Conservation (phyloP, 2,329 filamentous ascomycete species). For the Fusarium dlaminii region DNA sequence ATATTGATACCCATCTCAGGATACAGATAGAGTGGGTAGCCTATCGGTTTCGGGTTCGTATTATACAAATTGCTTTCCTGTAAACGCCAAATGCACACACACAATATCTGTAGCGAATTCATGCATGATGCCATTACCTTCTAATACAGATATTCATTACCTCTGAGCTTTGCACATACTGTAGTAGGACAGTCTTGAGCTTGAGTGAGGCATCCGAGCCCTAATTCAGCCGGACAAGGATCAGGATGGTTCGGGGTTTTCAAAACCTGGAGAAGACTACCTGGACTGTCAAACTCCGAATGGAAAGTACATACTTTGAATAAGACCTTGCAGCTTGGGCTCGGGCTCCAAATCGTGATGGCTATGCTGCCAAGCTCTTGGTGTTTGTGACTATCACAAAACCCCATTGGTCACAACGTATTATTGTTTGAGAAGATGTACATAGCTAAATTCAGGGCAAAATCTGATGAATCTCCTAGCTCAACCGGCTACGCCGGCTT, state of each 20-base stretch:
- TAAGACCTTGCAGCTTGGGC: not conserved
- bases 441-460: constrained; percentile 6
- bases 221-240: constrained; percentile 23
- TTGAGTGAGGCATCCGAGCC: constrained; percentile 9
- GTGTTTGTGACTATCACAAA: not conserved
- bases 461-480: constrained; percentile 4
- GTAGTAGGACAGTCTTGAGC: not conserved
- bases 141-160: not conserved
- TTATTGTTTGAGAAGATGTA: not conserved
- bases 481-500: constrained; percentile 28
- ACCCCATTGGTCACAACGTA: constrained; percentile 8
- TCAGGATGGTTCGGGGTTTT: constrained; percentile 7
- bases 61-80: not conserved
- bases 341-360: constrained; percentile 4
- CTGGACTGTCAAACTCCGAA: not conserved
- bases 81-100: not conserved
- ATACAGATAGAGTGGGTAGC: not conserved
- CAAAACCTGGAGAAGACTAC: constrained; percentile 26
- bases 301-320: not conserved
- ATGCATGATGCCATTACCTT: not conserved
- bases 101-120: not conserved
- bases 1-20: not conserved
- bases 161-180: not conserved
- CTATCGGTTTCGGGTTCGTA: not conserved
- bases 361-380: constrained; percentile 20